Base-by-base conservation (phyloP, 306 rosid genomes). In the Trifolium pratense region DNA sequence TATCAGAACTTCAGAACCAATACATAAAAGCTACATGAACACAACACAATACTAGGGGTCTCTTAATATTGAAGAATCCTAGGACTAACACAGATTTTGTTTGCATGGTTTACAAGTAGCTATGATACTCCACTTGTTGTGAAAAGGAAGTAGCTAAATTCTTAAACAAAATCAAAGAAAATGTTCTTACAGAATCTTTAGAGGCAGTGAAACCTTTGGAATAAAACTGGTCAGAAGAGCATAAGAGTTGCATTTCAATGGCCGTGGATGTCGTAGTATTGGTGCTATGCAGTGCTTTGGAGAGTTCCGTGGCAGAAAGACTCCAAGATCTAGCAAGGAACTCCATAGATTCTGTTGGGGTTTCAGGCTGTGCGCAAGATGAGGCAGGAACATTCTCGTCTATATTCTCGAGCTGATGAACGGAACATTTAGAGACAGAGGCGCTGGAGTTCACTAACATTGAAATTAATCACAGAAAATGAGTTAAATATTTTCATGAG, bases 241-340 rank as follows among this genome's bases (percentile, higher is more conserved):
- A 71, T 61, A 76, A 42, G 7, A 75, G 75, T 13, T 89, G 68
- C 64, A 69, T 84, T 58, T 81, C 88, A 46, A 87, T 65, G 79
- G 59, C 73, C 7, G 73, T 77, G 42, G 88, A 79, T 64, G 79
- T 23, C 13, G 58, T 39, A 80, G 67, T 64, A 31, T 81, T 80
- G 3, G 87, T 82, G 71, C 57, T 82, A 26, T 91, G 84, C 75
- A 93, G 87, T 66, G 94, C 97, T 78, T 89, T 88, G 68, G 97
- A 88, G 70, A 94, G 89, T 83, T 91, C 96, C 75, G 74, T 80
- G 60, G 98, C 96, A 1, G 96, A 94, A 61, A 94, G 90, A 58
- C 98, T 94, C 98, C 98, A 94, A 61, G 97, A 94, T 83, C 98
- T 85, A 6, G 92, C 95, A 56, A 94, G 92, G 80, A 89, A 94